phyloP scores from a whole-genome alignment of 352 stramenopile genomes.

The Phytophthora rubi region DNA sequence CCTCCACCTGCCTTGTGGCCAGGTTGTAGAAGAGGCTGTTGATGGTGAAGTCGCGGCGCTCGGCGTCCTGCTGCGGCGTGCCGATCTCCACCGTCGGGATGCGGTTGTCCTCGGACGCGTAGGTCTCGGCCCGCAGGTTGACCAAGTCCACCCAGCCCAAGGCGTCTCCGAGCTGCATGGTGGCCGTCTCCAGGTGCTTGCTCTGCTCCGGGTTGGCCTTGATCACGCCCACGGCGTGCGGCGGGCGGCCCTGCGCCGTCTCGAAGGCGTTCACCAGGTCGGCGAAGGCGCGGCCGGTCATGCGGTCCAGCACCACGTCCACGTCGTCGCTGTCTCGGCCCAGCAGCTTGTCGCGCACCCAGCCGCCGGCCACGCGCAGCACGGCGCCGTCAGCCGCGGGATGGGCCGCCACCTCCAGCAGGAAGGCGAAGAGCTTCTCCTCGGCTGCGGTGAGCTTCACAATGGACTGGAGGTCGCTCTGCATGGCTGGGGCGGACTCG shows the following conservation, averaged over 20 bases:
- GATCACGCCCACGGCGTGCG: slow-evolving; percentile 69
- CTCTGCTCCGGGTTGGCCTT: slow-evolving; percentile 93
- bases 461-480: slow-evolving; percentile 13
- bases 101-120: slow-evolving; percentile 81
- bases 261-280: slow-evolving; percentile 76
- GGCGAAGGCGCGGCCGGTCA: slow-evolving; percentile 95
- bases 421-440: slow-evolving; percentile 66
- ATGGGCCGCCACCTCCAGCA: slow-evolving; percentile 66
- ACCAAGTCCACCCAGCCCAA: slow-evolving; percentile 96
- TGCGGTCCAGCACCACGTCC: slow-evolving; percentile 97
- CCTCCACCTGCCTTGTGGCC: slow-evolving; percentile 92
- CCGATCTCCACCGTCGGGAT: slow-evolving; percentile 74
- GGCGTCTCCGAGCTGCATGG: slow-evolving; percentile 94
- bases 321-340: slow-evolving; percentile 93
- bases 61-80: slow-evolving; percentile 88
- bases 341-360: slow-evolving; percentile 98
- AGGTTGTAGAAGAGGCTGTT: slow-evolving; percentile 99
- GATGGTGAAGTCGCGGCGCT: slow-evolving; percentile 97
- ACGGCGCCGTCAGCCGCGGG: slow-evolving; percentile 63
- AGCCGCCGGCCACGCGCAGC: slow-evolving; percentile 97
- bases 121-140: slow-evolving; percentile 97
- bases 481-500: slow-evolving; percentile 3
- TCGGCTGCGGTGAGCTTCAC: slow-evolving; percentile 54
- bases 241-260: slow-evolving; percentile 52
- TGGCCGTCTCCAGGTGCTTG: slow-evolving; percentile 99